phyloP scores from a whole-genome alignment of 805 yeast species.

The Metschnikowia anglica region DNA sequence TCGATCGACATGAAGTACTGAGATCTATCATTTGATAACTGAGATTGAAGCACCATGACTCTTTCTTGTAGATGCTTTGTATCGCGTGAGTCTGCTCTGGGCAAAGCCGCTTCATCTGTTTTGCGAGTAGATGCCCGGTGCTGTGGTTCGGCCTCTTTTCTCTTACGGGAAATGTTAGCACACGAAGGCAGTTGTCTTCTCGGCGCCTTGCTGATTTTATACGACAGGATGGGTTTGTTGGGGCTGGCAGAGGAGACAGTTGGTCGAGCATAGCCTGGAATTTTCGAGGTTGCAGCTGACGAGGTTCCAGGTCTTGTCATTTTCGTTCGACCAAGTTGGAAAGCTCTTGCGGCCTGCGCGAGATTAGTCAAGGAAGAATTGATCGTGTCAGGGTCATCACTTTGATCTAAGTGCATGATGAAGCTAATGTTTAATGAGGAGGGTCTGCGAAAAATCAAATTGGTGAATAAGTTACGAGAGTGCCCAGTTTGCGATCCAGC shows the following conservation, averaged over 20 bases:
- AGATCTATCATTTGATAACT: slow-evolving; percentile 1
- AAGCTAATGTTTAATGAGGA: slow-evolving; percentile 19
- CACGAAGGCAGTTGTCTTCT: no score
- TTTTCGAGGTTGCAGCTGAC: not conserved
- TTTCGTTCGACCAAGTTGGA: slow-evolving; percentile 6
- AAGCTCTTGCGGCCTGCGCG: slow-evolving; percentile 23
- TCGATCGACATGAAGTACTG: not conserved
- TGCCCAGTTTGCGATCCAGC: slow-evolving; percentile 17
- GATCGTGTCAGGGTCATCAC: slow-evolving; percentile 25
- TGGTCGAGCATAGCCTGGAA: slow-evolving; percentile 36
- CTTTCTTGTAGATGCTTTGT: not conserved
- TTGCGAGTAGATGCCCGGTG: not conserved
- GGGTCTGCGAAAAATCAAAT: slow-evolving; percentile 25
- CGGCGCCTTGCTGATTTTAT: slow-evolving; percentile 1
- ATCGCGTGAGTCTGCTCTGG: not conserved
- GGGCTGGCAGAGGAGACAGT: slow-evolving; percentile 28
- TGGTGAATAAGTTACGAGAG: slow-evolving; percentile 29
- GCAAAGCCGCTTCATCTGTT: not conserved
- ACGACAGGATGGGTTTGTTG: not conserved
- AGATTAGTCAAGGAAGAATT: slow-evolving; percentile 30
- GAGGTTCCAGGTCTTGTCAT: not conserved
- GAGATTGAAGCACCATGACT: not conserved
- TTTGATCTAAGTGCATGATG: slow-evolving; percentile 29
- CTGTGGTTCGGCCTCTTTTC: not conserved
- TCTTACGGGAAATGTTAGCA: no score